phyloP scores from a whole-genome alignment of 2,329 filamentous ascomycete genomes.

The Tolypocladium nubicola region DNA sequence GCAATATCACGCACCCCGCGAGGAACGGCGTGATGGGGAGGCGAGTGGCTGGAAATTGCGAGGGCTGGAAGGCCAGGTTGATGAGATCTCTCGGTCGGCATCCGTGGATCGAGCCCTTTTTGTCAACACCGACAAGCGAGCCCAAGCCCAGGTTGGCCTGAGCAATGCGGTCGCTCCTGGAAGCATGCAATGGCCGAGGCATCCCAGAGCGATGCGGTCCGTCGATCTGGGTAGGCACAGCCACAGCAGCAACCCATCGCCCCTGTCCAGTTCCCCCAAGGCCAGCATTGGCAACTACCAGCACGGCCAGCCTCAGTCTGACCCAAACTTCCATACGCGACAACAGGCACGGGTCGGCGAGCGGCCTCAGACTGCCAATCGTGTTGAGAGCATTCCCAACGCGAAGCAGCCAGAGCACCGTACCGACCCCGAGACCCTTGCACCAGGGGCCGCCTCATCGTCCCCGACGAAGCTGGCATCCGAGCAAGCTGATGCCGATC shows the following conservation, averaged over 20 bases:
- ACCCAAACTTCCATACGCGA: conserved; percentile 28
- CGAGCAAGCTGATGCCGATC: conserved; percentile 7
- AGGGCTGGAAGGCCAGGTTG: conserved; percentile 24
- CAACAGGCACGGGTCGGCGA: conserved; percentile 21
- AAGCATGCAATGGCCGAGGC: conserved; percentile 37
- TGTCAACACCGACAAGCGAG: conserved; percentile 51
- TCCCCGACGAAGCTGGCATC: background rate
- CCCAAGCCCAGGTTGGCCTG: conserved; percentile 51
- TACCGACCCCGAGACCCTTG: background rate
- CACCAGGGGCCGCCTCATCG: background rate
- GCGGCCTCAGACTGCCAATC: conserved; percentile 37
- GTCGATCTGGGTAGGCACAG: conserved; percentile 24
- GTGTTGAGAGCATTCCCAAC: conserved; percentile 20
- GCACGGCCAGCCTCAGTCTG: conserved; percentile 31
- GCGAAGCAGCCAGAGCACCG: background rate
- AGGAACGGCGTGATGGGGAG: conserved; percentile 30
- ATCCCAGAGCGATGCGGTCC: conserved; percentile 35
- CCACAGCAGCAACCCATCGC: conserved; percentile 22
- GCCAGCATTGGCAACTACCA: conserved; percentile 26
- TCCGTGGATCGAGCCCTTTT: conserved; percentile 56
- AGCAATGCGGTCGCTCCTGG: conserved; percentile 54
- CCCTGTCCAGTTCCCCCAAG: conserved; percentile 26
- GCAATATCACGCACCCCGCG: conserved; percentile 19
- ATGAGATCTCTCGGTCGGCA: conserved; percentile 42
- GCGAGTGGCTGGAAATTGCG: conserved; percentile 26